Evolutionary conservation across 176 grass and related monocot species (phyloP).

Genomic region (Rhynchospora pubera): DNA sequence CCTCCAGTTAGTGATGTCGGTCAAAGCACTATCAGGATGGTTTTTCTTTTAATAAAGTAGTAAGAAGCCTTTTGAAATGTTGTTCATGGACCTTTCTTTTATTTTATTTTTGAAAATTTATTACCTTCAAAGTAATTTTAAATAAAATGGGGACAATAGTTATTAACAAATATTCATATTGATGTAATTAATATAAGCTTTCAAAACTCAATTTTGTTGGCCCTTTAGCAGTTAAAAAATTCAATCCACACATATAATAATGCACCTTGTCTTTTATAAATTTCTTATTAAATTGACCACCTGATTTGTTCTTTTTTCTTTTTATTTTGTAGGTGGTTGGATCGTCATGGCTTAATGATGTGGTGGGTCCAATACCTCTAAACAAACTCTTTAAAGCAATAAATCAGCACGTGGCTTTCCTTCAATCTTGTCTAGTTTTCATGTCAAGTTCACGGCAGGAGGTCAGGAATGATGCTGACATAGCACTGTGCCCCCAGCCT

Average conservation of each 20-base stretch:
- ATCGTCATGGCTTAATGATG: slow-evolving; percentile 36
- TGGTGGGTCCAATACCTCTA: slow-evolving; percentile 21
- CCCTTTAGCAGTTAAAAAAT: neutral
- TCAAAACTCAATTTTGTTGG: neutral
- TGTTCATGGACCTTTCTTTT: neutral
- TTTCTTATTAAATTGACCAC: neutral
- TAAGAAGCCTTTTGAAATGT: no score
- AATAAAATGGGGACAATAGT: neutral
- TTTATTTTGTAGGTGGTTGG: slow-evolving; percentile 31
- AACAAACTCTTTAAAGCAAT: slow-evolving; percentile 30
- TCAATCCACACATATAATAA: neutral
- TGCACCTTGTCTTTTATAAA: neutral
- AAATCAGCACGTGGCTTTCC: slow-evolving; percentile 23
- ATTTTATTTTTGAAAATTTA: neutral
- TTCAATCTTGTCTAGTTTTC: slow-evolving; percentile 24
- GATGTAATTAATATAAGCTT: neutral
- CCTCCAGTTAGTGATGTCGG: no score
- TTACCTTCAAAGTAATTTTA: neutral
- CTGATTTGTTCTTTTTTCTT: neutral
- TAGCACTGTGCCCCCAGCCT: slow-evolving; percentile 1
- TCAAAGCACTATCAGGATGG: no score
- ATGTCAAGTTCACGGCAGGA: slow-evolving; percentile 10
- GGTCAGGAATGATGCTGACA: slow-evolving; percentile 18
- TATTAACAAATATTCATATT: neutral
- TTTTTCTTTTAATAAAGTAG: no score